phyloP scores from a whole-genome alignment of 1,284 basidiomycete species.

The Calocybe gambosa region DNA sequence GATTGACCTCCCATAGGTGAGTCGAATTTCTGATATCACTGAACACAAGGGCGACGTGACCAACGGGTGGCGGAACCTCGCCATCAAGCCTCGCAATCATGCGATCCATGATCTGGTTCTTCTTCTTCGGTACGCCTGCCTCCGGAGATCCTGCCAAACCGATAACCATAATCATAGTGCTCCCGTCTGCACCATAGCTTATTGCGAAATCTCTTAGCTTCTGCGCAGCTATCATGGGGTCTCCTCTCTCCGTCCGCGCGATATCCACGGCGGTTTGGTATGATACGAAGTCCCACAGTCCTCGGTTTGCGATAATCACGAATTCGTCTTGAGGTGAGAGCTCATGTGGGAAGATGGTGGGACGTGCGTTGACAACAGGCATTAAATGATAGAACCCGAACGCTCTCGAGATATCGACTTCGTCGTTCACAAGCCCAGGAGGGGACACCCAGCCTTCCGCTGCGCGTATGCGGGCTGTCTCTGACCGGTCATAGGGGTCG shows the following conservation, averaged over 20 bases:
- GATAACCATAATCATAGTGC: conserved; percentile 98
- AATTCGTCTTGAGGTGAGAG: conserved; percentile 91
- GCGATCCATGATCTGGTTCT: conserved; percentile 48
- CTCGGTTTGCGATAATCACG: conserved; percentile 91
- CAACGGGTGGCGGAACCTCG: conserved; percentile 85
- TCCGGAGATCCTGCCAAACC: conserved; percentile 56
- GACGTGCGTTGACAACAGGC: conserved; percentile 88
- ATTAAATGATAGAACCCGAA: conserved; percentile 93
- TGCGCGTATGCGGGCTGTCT: conserved; percentile 82
- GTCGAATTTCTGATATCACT: conserved; percentile 99
- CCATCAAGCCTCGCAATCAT: conserved; percentile 60
- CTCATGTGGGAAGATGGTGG: conserved; percentile 68
- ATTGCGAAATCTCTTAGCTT: conserved; percentile 96
- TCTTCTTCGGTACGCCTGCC: conserved; percentile 27
- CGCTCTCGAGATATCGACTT: conserved; percentile 85
- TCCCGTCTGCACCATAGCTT: conserved; percentile 92
- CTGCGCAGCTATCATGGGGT: conserved; percentile 97
- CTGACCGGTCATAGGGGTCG: conserved; percentile 84
- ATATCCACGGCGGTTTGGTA: conserved; percentile 98
- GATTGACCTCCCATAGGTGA: conserved; percentile 94
- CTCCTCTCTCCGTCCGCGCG: conserved; percentile 76
- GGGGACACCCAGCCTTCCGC: conserved; percentile 97
- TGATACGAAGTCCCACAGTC: conserved; percentile 91
- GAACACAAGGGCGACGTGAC: conserved; percentile 92
- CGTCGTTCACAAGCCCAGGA: conserved; percentile 91